Percentiles rank a stretch among this genome's conserved stretches.
Conservation (phyloP, 2,329 filamentous ascomycete genomes). For the Geoglossum cookeanum region DNA sequence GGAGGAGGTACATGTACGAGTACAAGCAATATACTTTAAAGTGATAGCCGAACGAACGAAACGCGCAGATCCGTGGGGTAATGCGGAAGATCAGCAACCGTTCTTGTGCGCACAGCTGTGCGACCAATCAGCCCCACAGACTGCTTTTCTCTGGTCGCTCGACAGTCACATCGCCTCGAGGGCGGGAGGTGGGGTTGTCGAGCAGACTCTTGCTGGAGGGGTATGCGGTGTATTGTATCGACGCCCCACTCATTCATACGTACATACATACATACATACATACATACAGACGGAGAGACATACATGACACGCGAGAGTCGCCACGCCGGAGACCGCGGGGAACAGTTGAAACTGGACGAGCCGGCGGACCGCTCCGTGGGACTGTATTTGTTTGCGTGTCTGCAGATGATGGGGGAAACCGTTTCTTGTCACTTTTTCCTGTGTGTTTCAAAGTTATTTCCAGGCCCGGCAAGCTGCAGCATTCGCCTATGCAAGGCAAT, state of each 20-base stretch:
- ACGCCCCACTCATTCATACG: neutral
- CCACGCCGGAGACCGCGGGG: neutral
- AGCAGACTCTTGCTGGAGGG: neutral
- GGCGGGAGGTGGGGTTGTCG: too few relatives aligned
- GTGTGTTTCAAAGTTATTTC: constrained; percentile 2
- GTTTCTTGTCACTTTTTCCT: neutral
- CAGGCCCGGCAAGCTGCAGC: neutral
- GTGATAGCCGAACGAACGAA: neutral
- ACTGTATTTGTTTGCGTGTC: neutral
- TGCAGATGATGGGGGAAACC: neutral
- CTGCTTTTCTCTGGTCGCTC: neutral
- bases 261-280: neutral
- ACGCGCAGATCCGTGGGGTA: constrained; percentile 1
- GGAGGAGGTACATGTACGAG: neutral
- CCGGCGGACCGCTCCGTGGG: neutral
- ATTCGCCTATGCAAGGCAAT: neutral
- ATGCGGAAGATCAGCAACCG: constrained; percentile 1
- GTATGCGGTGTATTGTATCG: neutral
- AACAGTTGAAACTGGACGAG: neutral
- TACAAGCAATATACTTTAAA: neutral
- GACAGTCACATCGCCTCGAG: neutral
- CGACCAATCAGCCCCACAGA: neutral
- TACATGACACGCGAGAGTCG: neutral
- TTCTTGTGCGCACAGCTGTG: neutral
- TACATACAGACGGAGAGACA: too few relatives aligned